Evolutionary conservation across 495 filamentous ascomycete species (phyloP), one percentile per base, ranked within the genome.

Genomic region (Penicillium cataractarum): DNA sequence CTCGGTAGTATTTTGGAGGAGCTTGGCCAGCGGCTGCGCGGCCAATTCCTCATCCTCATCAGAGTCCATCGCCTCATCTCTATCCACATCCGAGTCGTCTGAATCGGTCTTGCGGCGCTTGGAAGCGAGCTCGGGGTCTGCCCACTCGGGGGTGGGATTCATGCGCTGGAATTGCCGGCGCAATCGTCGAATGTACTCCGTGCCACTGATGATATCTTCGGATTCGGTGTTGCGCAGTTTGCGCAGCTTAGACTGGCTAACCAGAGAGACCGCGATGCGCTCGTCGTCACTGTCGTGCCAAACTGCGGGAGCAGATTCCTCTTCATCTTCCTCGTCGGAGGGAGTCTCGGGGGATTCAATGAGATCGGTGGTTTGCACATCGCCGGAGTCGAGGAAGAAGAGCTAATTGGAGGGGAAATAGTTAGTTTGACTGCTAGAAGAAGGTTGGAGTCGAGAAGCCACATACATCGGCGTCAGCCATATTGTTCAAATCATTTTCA

Each of bases 221-320:
- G 81, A 82, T 65, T 96, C 93, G 19, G 86, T 83, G 8, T 84
- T 76, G 39, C 95, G 85, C 51, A 98, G 80, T 72, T 97, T 98
- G 50, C 94, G 83, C 68, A 96, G 76, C 50, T 88, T 84, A 21
- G 83, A 82, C 44, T 88, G 85, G 42, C 86, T 82, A 10, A 90
- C 90, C 13, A 99, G 83, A 4, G 93, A 97, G 50, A 99, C 81
- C 21, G 85, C 84, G 54, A 97, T 78, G 40, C 89, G 85, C 70
- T 99, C 95, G 67, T 99, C 95, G 66, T 98, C 95, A 75, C 93
- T 97, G 76, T 99, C 95, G 65, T 92, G 86, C 95, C 95, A 99
- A 15, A 91, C 89, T 12, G 90, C 58, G 60, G 82, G 74, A 24
- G 69, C 73, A 1, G 73, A 67, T 12, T 77, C 71, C 26, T 72